phyloP scores from a whole-genome alignment of 2,329 filamentous ascomycete species.

The Sporothrix brasiliensis region DNA sequence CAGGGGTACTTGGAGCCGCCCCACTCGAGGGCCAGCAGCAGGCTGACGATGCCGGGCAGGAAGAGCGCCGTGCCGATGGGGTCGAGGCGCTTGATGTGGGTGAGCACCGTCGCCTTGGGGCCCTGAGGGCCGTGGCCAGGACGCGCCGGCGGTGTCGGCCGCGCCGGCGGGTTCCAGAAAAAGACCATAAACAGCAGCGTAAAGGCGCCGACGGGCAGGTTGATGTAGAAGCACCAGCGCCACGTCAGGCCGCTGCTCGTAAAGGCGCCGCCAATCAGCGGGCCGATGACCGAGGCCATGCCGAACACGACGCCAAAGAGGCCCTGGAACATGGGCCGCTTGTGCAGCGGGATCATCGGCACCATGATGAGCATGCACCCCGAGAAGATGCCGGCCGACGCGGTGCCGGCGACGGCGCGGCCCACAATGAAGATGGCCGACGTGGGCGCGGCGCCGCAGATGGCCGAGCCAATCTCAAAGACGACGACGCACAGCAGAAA shows the following conservation, averaged over 20 bases:
- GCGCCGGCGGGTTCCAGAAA: constrained; percentile 40
- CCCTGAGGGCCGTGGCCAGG: too few species aligned
- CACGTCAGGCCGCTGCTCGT: constrained; percentile 44
- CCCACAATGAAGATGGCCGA: constrained; percentile 48
- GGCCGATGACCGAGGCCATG: constrained; percentile 44
- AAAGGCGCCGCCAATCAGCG: constrained; percentile 47
- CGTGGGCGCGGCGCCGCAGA: constrained; percentile 48
- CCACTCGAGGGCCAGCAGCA: constrained; percentile 52
- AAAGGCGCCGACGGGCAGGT: constrained; percentile 45
- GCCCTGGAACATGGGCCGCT: constrained; percentile 45
- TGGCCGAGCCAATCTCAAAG: constrained; percentile 47
- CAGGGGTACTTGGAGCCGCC: constrained; percentile 44
- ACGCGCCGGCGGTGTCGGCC: neutral
- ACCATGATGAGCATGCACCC: constrained; percentile 45
- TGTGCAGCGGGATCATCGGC: constrained; percentile 43
- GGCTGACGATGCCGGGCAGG: constrained; percentile 45
- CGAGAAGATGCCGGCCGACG: constrained; percentile 47
- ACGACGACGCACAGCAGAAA: constrained; percentile 42
- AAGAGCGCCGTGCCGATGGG: constrained; percentile 36
- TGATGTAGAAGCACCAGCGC: constrained; percentile 49
- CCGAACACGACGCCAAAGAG: constrained; percentile 46
- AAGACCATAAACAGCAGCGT: constrained; percentile 41
- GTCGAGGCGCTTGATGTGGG: constrained; percentile 43
- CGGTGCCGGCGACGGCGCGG: constrained; percentile 47
- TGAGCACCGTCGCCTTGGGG: neutral